These are phyloP conservation scores for Inosperma sp. DNA, from an alignment of 768 basidiomycete species.

Conservation along the genomic window DNA sequence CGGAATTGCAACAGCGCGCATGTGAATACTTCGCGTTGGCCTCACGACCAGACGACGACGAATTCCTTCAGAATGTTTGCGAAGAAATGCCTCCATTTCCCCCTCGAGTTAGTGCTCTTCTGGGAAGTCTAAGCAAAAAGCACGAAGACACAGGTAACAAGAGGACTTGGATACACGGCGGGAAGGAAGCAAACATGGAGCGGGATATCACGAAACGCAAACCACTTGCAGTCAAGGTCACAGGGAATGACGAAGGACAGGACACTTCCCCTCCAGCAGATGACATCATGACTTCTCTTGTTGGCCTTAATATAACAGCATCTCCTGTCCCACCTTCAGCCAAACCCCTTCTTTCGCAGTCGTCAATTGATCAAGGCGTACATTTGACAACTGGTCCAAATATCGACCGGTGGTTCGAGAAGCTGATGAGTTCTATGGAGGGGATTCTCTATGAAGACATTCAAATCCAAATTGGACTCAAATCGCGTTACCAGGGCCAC, in stretches of 20 bases:
- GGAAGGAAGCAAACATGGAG: conserved; percentile 87
- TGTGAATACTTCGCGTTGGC: conserved; percentile 96
- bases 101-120: conserved; percentile 84
- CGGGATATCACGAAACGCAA: conserved; percentile 58
- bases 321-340: conserved; percentile 17
- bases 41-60: conserved; percentile 81
- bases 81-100: conserved; percentile 99
- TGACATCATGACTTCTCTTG: conserved; percentile 69
- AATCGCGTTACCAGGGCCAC: conserved; percentile 93
- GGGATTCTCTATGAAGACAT: conserved; percentile 95
- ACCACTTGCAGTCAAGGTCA: conserved; percentile 33
- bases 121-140: conserved; percentile 84
- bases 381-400: conserved; percentile 64
- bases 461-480: conserved; percentile 93
- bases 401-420: conserved; percentile 86
- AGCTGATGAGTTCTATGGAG: conserved; percentile 71
- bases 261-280: conserved; percentile 18
- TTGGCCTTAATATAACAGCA: conserved; percentile 61
- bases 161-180: conserved; percentile 91
- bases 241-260: conserved; percentile 32
- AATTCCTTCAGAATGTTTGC: conserved; percentile 88
- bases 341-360: conserved; percentile 11
- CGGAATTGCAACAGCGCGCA: conserved; percentile 95
- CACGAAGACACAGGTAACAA: conserved; percentile 93
- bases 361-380: conserved; percentile 38